These are phyloP conservation scores for Moricandia moricandioides DNA, from an alignment of 345 rosid genomes.

Conservation along the genomic window DNA sequence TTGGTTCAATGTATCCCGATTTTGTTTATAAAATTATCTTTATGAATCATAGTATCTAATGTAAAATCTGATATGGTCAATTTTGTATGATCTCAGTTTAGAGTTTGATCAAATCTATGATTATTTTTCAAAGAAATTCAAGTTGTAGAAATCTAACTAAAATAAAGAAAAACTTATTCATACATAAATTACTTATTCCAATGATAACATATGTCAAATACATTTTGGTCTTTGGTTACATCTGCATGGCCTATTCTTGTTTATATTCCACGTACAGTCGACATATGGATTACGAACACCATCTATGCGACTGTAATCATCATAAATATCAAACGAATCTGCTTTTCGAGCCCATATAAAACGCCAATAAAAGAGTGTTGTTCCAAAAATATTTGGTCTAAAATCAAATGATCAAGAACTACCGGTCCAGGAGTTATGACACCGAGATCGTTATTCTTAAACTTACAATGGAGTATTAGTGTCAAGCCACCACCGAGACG, in stretches of 20 bases:
- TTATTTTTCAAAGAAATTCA: neutral
- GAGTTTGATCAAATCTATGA: neutral
- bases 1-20: neutral
- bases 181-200: neutral
- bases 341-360: conserved; percentile 3
- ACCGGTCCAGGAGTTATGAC: neutral
- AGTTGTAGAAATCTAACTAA: neutral
- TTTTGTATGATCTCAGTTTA: neutral
- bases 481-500: conserved; percentile 16
- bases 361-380: neutral
- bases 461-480: neutral
- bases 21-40: neutral
- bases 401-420: conserved; percentile 13
- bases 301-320: conserved; percentile 1
- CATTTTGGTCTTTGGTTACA: neutral
- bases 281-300: neutral
- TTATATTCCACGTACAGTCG: conserved; percentile 4
- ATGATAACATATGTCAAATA: conserved; percentile 7
- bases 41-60: neutral
- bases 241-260: neutral
- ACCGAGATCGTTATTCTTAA: neutral
- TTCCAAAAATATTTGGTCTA: conserved; percentile 14
- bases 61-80: neutral
- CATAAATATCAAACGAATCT: conserved; percentile 14
- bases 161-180: neutral